Percentiles rank a stretch among this genome's conserved stretches.
Conservation (phyloP, 169 alveolate genomes). For the Plasmodium gonderi region DNA sequence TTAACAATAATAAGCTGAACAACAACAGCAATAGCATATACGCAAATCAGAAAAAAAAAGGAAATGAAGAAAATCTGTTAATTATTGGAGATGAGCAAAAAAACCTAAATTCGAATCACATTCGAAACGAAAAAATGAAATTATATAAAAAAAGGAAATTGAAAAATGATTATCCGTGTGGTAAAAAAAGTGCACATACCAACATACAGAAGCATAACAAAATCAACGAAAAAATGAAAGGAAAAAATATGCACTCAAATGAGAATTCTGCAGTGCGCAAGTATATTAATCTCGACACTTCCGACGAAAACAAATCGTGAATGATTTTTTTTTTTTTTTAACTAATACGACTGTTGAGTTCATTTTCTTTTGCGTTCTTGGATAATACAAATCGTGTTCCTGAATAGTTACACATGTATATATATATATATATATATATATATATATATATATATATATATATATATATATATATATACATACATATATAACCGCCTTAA, state of each 20-base stretch:
- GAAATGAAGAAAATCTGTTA: not conserved
- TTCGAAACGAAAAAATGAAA: conserved; percentile 18
- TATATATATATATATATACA: too few species aligned
- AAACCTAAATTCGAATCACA: not conserved
- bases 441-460: too few species aligned
- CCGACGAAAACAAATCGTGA: conserved; percentile 24
- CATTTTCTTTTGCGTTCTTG: not conserved
- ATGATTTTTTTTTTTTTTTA: too few species aligned
- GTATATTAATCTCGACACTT: conserved; percentile 13
- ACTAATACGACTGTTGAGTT: too few species aligned
- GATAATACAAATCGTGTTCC: too few species aligned
- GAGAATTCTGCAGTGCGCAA: conserved; percentile 1
- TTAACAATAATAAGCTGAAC: not conserved
- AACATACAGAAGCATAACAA: conserved; percentile 6
- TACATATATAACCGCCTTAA: too few species aligned
- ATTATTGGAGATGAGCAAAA: conserved; percentile 27
- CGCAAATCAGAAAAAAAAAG: conserved; percentile 2
- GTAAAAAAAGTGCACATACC: not conserved
- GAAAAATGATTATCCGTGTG: conserved; percentile 9
- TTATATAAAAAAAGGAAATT: conserved; percentile 52
- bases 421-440: too few species aligned
- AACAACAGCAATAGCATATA: not conserved
- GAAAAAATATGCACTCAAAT: not conserved
- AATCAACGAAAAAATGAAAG: conserved; percentile 19
- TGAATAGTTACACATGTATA: too few species aligned